Evolutionary conservation across 768 basidiomycete genomes (phyloP), one percentile per base, ranked within the genome.

Genomic region (Butyriboletus loyo): DNA sequence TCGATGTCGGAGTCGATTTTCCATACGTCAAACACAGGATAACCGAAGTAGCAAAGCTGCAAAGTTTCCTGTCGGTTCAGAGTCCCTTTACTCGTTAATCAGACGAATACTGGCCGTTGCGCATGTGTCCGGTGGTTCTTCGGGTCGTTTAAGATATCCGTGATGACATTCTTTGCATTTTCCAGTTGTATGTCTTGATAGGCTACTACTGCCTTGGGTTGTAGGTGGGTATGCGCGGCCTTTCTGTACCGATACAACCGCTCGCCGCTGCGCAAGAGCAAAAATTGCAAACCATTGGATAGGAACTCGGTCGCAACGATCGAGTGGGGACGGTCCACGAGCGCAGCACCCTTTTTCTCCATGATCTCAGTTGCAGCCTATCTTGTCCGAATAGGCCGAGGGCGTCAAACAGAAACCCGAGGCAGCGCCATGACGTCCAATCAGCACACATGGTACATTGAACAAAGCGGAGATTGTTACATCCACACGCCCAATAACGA

Each of bases 281-380:
- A 43, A 27, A 79, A 66, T 21, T 81, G 66, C 78, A 83, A 76
- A 0, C 77, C 80, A 2, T 77, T 77, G 0, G 75, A 79, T 0
- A 83, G 65, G 0, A 79, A 73, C 40, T 83, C 81, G 0, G 78
- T 78, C 0, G 77, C 81, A 1, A 82, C 72, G 31, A 85, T 76
- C 35, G 67, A 74, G 2, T 61, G 61, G 8, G 83, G 83, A 42
- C 83, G 67, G 57, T 84, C 82, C 0, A 69, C 76, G 13, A 79
- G 67, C 0, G 69, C 60, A 0, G 73, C 75, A 0, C 82, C 82
- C 52, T 80, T 77, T 49, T 79, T 79, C 63, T 84, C 82, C 81
- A 84, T 79, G 39, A 84, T 77, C 10, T 84, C 80, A 1, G 76
- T 70, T 0, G 80, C 78, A 6, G 79, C 81, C 63, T 83, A 69